These are phyloP conservation scores for Physcia stellaris DNA, from an alignment of 495 filamentous ascomycete species.

Conservation along the genomic window DNA sequence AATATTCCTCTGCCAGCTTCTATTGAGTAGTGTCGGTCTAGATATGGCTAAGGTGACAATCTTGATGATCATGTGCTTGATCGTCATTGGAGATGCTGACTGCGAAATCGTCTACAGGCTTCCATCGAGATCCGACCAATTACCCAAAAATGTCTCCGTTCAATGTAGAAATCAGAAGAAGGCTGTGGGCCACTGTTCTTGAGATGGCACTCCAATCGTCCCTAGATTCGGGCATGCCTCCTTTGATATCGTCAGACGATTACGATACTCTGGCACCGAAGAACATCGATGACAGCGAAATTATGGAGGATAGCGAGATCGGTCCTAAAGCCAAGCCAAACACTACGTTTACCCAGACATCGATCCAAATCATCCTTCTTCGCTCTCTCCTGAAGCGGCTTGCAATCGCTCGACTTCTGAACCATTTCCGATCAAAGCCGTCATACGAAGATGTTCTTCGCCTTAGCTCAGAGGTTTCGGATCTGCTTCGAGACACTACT, in stretches of 20 bases:
- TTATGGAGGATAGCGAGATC: conserved; percentile 29
- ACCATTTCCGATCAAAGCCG: conserved; percentile 31
- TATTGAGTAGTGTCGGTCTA: too few species aligned
- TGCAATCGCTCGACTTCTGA: conserved; percentile 34
- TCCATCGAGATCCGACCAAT: too few species aligned
- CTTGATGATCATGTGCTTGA: too few species aligned
- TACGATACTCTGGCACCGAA: conserved; percentile 41
- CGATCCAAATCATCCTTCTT: conserved; percentile 36
- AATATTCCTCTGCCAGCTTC: too few species aligned
- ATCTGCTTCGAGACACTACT: too few species aligned
- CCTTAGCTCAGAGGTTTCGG: too few species aligned
- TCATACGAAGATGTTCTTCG: too few species aligned
- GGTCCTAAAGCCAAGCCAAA: conserved; percentile 20
- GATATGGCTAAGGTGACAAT: too few species aligned
- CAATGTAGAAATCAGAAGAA: too few species aligned
- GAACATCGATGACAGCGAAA: conserved; percentile 44
- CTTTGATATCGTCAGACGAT: conserved; percentile 32
- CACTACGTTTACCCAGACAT: conserved; percentile 31
- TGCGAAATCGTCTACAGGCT: too few species aligned
- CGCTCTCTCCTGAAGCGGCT: conserved; percentile 34
- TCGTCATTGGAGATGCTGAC: too few species aligned
- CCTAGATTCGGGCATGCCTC: conserved; percentile 39
- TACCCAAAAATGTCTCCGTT: too few species aligned
- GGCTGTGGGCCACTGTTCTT: conserved; percentile 50
- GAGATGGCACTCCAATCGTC: conserved; percentile 45